phyloP scores from a whole-genome alignment of 2,329 filamentous ascomycete genomes.

The Aspergillus versicolor region DNA sequence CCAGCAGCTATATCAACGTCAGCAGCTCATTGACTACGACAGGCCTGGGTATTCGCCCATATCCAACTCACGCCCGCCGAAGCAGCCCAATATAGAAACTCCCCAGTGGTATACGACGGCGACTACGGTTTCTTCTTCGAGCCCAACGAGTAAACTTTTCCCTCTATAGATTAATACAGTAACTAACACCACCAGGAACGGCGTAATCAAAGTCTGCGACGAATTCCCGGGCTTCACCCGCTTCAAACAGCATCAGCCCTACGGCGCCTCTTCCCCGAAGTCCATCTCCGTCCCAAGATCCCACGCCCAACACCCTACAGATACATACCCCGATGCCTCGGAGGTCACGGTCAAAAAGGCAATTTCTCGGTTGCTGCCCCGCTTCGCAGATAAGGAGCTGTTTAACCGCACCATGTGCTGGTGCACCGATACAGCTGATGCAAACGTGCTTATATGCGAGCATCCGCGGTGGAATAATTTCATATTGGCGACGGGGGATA shows the following conservation, averaged over 20 bases:
- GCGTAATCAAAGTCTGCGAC: conserved; percentile 44
- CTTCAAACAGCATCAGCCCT: conserved; percentile 1
- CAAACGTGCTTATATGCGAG: conserved; percentile 3
- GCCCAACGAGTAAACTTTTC: conserved; percentile 36
- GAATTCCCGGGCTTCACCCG: conserved; percentile 55
- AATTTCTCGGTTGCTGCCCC: background rate
- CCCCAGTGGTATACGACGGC: conserved; percentile 48
- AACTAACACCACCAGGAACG: conserved; percentile 7
- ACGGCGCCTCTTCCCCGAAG: background rate
- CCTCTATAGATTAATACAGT: background rate
- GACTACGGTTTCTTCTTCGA: conserved; percentile 52
- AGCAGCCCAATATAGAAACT: conserved; percentile 41
- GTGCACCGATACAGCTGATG: conserved; percentile 4
- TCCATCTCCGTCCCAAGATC: conserved; percentile 1
- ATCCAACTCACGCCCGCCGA: conserved; percentile 45
- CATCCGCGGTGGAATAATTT: conserved; percentile 1
- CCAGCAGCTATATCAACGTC: conserved; percentile 40
- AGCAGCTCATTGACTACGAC: conserved; percentile 37
- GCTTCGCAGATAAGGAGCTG: background rate
- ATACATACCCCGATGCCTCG: background rate
- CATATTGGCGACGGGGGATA: background rate
- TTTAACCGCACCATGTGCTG: conserved; percentile 6
- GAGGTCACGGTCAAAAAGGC: conserved; percentile 2
- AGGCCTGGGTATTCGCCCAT: conserved; percentile 49
- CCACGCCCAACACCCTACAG: background rate